phyloP scores from a whole-genome alignment of 495 filamentous ascomycete species.

The Cercophora newfieldiana region DNA sequence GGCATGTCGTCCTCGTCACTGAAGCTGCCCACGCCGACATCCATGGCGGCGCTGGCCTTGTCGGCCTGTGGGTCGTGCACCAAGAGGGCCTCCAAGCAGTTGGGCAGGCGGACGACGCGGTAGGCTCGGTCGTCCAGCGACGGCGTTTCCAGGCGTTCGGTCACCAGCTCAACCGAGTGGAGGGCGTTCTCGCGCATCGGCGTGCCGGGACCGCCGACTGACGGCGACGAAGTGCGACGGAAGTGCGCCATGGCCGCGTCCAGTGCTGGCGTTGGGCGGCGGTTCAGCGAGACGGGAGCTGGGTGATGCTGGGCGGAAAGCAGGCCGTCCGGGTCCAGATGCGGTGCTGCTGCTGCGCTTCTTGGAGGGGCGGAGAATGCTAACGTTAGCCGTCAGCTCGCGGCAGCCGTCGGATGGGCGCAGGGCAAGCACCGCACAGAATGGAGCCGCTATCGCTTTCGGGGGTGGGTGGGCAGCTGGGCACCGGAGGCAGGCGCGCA shows the following conservation, averaged over 20 bases:
- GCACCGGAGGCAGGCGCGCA: constrained; percentile 2
- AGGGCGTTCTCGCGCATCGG: constrained; percentile 25
- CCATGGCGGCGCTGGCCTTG: constrained; percentile 92
- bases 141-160: constrained; percentile 81
- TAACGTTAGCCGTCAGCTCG: neutral
- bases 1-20: constrained; percentile 88
- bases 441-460: neutral
- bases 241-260: constrained; percentile 26
- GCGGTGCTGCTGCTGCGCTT: neutral
- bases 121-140: constrained; percentile 87
- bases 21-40: constrained; percentile 95
- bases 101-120: constrained; percentile 79
- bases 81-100: constrained; percentile 88
- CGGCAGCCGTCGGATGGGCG: neutral
- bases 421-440: constrained; percentile 5
- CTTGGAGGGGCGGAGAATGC: neutral
- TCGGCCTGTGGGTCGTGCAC: constrained; percentile 96
- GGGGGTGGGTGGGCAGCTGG: constrained; percentile 6
- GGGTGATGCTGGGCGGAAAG: neutral
- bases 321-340: constrained; percentile 11
- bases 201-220: constrained; percentile 25
- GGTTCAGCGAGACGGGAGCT: neutral
- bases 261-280: neutral
- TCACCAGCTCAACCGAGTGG: constrained; percentile 63
- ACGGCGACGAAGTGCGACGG: constrained; percentile 25